Base-by-base conservation (phyloP, 2,329 filamentous ascomycete species). In the Torrubiellomyces zombiae region DNA sequence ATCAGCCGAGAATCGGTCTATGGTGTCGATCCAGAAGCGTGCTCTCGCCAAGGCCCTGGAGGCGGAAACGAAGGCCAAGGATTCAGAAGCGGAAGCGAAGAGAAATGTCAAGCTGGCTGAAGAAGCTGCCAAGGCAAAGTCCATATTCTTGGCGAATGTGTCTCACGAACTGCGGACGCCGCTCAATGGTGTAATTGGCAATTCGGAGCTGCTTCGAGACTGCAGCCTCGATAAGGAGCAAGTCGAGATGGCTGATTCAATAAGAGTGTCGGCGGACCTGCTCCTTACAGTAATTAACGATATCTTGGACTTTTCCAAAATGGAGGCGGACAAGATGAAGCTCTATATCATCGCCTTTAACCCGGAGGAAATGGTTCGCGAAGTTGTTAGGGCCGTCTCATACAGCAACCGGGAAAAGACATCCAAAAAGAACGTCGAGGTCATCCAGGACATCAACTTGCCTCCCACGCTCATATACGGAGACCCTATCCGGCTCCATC, bases 201-300 rank as follows among this genome's bases (percentile, higher is more conserved):
- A 91, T 58, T 79, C 76, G 8, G 82, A 92, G 46, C 64, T 92
- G 10, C 52, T 91, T 6, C 63, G 79, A 23, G 81, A 89, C 41
- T 85, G 77, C 38, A 56, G 66, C 13, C 56, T 91, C 26, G 72
- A 77, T 35, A 65, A 61, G 30, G 80, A 91, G 33, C 80, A 91
- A 47, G 62, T 73, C 16, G 81, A 91, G 36, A 89, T 83, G 60
- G 78, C 80, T 4, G 81, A 91, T 42, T 86, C 81, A 10, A 89
- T 91, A 27, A 71, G 81, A 24, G 66, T 85, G 16, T 91, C 80
- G 24, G 82, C 81, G 0, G 83, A 94, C 43, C 71, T 89, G 10
- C 55, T 94, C 9, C 59, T 94, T 14, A 89, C 83, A 0, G 81
- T 94, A 23, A 94, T 94, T 53, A 94, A 94, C 43, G 86, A 95